Evolutionary conservation across 345 rosid genomes (phyloP), one percentile per base, ranked within the genome.

Genomic region (Dovyalis caffra): DNA sequence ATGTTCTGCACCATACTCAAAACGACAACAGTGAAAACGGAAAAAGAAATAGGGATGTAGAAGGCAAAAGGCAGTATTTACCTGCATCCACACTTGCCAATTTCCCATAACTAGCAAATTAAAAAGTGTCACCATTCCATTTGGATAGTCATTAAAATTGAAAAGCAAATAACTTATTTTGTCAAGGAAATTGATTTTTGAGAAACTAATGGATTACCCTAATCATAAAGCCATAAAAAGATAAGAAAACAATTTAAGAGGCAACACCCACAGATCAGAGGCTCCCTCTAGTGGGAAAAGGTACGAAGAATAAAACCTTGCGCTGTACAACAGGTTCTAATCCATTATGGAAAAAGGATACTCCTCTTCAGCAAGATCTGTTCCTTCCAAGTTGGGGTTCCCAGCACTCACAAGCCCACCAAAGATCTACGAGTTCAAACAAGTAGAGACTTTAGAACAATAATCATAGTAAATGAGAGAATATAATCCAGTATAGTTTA

Each of bases 11-110:
- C 29, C 35, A 8, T 58, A 26, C 40, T 32, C 8, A 64, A 5
- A 66, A 20, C 16, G 2, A 47, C 26, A 58, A 60, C 18, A 8
- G 38, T 40, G 23, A 32, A 29, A 71, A n/a, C 26, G 1, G 49
- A 51, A 40, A 58, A 73, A 74, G 10, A 33, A 26, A 62, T 26
- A 70, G 11, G 61, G 15, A 62, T 4, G 3, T 28, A 76, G 38
- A 61, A 73, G 53, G 53, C 57, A 33, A 34, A 5, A 43, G 61
- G 20, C 32, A 74, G 23, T 20, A 37, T 29, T 53, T 87, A 93
- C 99, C 98, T 95, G 85, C 93, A 95, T 91, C 98, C 98, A 95
- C 1, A 51, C 80, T 82, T 95, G 99, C 99, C 99, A 93, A 71
- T 91, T 91, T 35, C 88, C 88, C 99, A 93, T 51, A 20, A 95